phyloP scores from a whole-genome alignment of 768 basidiomycete species.

The Suillus cothurnatus region DNA sequence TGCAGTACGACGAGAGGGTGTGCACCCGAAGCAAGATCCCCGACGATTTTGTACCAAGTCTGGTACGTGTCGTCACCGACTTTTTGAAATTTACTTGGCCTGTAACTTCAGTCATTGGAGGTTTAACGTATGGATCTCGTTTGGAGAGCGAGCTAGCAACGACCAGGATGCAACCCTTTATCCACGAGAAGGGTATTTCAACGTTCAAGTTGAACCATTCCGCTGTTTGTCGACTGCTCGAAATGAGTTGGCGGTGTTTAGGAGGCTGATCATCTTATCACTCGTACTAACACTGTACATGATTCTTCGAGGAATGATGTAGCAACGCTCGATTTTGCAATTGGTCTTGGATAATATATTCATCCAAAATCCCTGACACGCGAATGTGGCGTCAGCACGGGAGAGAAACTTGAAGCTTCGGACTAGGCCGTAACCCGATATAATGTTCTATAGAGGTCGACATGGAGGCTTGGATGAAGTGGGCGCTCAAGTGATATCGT shows the following conservation, averaged over 20 bases:
- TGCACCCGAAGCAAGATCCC: slow-evolving; percentile 39
- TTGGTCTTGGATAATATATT: background rate
- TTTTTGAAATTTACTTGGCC: slow-evolving; percentile 5
- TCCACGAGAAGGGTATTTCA: background rate
- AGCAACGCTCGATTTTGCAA: background rate
- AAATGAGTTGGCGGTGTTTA: slow-evolving; percentile 2
- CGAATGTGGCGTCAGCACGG: background rate
- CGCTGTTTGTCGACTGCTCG: background rate
- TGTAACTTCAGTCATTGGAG: slow-evolving; percentile 7
- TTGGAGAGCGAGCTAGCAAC: background rate
- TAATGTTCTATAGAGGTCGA: background rate
- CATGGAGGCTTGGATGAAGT: background rate
- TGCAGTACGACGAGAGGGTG: slow-evolving; percentile 54
- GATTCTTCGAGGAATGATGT: background rate
- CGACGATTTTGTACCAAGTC: slow-evolving; percentile 55
- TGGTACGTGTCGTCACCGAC: slow-evolving; percentile 25
- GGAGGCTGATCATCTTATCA: background rate
- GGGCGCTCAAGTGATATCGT: background rate
- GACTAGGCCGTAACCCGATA: background rate
- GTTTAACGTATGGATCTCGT: background rate
- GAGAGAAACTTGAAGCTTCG: background rate
- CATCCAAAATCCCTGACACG: background rate
- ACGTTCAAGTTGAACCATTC: background rate
- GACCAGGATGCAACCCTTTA: background rate
- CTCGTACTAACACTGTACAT: background rate